Conservation (phyloP, 2,329 filamentous ascomycete genomes). For the Salinomyces thailandicus region DNA sequence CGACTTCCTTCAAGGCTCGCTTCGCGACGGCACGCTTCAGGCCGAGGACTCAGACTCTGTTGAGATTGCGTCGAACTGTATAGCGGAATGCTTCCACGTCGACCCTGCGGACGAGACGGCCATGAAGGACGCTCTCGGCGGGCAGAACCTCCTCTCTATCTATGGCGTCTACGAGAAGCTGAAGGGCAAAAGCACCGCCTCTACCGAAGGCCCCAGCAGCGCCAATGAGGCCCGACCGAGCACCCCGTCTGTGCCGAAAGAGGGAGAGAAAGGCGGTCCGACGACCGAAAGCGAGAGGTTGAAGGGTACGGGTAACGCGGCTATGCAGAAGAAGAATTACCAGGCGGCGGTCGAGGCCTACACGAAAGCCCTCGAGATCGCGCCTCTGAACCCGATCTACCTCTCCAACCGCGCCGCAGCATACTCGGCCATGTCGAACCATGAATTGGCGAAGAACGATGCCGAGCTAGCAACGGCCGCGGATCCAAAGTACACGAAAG, state of each 20-base stretch:
- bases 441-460: slow-evolving; percentile 73
- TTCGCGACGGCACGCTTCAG: slow-evolving; percentile 78
- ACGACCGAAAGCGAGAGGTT: slow-evolving; percentile 77
- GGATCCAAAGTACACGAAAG: slow-evolving; percentile 92
- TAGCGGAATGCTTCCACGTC: slow-evolving; percentile 89
- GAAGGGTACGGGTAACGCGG: slow-evolving; percentile 84
- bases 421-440: slow-evolving; percentile 73
- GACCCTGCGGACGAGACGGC: slow-evolving; percentile 68
- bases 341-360: slow-evolving; percentile 71
- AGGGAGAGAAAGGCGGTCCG: slow-evolving; percentile 29
- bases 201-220: slow-evolving; percentile 33
- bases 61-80: slow-evolving; percentile 89
- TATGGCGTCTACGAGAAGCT: slow-evolving; percentile 96
- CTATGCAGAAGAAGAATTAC: slow-evolving; percentile 94
- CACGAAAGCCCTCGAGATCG: slow-evolving; percentile 69
- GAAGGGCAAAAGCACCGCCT: slow-evolving; percentile 51
- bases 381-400: slow-evolving; percentile 87
- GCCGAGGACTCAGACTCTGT: slow-evolving; percentile 86
- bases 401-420: slow-evolving; percentile 95
- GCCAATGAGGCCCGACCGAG: slow-evolving; percentile 21
- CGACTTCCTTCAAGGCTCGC: slow-evolving; percentile 79
- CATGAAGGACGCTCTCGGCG: slow-evolving; percentile 65
- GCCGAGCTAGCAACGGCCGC: slow-evolving; percentile 81
- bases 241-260: slow-evolving; percentile 28
- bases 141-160: slow-evolving; percentile 80